Evolutionary conservation across 164 flowering plant genomes (phyloP).

Genomic region (Chloranthus sessilifolius): DNA sequence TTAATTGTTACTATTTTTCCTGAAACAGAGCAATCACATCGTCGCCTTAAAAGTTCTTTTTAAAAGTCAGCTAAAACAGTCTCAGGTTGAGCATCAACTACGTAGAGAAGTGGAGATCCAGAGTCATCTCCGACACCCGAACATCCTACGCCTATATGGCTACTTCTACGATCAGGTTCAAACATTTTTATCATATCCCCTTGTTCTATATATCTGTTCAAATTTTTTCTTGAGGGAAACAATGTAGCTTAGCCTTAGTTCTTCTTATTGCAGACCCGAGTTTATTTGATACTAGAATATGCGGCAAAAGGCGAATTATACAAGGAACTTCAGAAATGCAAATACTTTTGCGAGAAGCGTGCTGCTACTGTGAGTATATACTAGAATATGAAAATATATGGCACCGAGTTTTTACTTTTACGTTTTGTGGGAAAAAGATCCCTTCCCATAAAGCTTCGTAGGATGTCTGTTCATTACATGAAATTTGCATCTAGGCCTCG

Average conservation of each 20-base stretch:
- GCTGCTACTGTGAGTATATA: slow-evolving; percentile 95
- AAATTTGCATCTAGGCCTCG: too few relatives aligned
- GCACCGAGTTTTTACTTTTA: too few relatives aligned
- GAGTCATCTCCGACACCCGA: slow-evolving; percentile 86
- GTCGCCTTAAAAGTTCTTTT: slow-evolving; percentile 96
- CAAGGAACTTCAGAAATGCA: slow-evolving; percentile 89
- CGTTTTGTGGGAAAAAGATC: too few relatives aligned
- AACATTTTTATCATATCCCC: background rate
- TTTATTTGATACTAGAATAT: slow-evolving; percentile 86
- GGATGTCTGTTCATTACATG: too few relatives aligned
- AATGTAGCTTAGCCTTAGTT: background rate
- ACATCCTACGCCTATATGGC: slow-evolving; percentile 85
- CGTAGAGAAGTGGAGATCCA: slow-evolving; percentile 96
- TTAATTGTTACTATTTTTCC: background rate
- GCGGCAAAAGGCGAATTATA: slow-evolving; percentile 96
- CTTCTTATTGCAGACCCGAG: slow-evolving; percentile 63
- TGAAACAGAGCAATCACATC: slow-evolving; percentile 79
- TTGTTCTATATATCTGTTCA: background rate
- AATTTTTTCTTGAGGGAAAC: background rate
- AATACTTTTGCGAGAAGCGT: slow-evolving; percentile 88
- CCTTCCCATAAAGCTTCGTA: too few relatives aligned
- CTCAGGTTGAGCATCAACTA: slow-evolving; percentile 97
- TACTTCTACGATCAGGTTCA: slow-evolving; percentile 92
- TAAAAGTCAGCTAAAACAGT: slow-evolving; percentile 87
- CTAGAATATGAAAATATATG: too few relatives aligned